Percentiles rank a stretch among this genome's conserved stretches.
Conservation (phyloP, 345 rosid species). For the Dipteronia dyeriana region DNA sequence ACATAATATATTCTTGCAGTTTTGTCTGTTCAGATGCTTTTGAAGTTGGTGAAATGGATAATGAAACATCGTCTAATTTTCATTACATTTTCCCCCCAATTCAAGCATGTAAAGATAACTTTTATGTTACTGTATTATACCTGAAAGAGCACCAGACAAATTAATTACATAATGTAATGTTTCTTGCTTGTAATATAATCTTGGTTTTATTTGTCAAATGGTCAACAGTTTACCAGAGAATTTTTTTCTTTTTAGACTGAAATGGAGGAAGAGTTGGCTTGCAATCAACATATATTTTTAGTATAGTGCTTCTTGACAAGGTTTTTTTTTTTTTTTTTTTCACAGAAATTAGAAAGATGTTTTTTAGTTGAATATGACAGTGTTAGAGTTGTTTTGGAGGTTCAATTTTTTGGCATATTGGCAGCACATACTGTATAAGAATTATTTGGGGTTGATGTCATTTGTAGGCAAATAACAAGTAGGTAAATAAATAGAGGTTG, state of each 20-base stretch:
- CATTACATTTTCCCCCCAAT: background rate
- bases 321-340: background rate
- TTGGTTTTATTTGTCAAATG: background rate
- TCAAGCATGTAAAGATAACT: background rate
- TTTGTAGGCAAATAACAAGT: too few relatives aligned
- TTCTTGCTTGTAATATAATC: background rate
- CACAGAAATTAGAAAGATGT: background rate
- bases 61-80: slow-evolving; percentile 49
- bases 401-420: background rate
- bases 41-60: slow-evolving; percentile 53
- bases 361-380: background rate
- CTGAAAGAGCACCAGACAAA: background rate
- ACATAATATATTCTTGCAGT: slow-evolving; percentile 6
- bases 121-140: background rate
- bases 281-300: background rate
- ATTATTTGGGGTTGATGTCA: background rate
- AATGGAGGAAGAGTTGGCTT: background rate
- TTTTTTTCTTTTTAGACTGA: background rate
- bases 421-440: background rate
- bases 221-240: background rate
- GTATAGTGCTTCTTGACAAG: background rate
- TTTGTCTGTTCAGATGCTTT: slow-evolving; percentile 47
- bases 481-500: background rate
- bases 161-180: background rate
- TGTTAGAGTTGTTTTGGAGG: background rate